These are phyloP conservation scores for Aureobasidium sp. DNA, from an alignment of 2,329 filamentous ascomycete genomes.

Conservation along the genomic window DNA sequence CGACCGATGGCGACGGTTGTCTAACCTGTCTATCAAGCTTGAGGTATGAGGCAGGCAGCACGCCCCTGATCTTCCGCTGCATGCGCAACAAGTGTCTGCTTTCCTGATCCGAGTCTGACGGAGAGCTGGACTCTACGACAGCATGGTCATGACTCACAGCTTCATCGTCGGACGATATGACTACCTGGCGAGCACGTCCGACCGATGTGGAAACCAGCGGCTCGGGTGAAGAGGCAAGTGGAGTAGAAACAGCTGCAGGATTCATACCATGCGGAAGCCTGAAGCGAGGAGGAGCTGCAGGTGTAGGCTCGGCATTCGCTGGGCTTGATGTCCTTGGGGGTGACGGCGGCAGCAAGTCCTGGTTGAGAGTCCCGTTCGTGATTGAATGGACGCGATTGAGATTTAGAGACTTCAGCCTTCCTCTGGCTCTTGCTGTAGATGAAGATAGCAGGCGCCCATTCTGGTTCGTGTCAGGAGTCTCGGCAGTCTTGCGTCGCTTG, in stretches of 20 bases:
- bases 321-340: conserved; percentile 14
- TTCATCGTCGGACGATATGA: conserved; percentile 3
- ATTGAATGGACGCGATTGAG: background rate
- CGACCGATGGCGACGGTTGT: conserved; percentile 3
- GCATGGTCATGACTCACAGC: conserved; percentile 21
- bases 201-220: background rate
- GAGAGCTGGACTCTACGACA: conserved; percentile 19
- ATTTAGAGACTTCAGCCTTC: background rate
- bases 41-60: conserved; percentile 45
- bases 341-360: conserved; percentile 10
- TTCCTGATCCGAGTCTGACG: conserved; percentile 27
- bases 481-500: conserved; percentile 20
- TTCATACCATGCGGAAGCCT: conserved; percentile 12
- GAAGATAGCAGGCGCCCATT: background rate
- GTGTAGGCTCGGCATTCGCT: background rate
- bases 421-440: background rate
- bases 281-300: background rate
- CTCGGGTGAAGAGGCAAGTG: conserved; percentile 16
- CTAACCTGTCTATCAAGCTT: conserved; percentile 36
- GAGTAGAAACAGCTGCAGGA: conserved; percentile 14
- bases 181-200: conserved; percentile 2
- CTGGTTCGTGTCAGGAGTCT: background rate
- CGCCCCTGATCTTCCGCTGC: conserved; percentile 39
- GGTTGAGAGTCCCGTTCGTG: background rate
- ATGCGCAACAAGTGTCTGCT: conserved; percentile 29